Evolutionary conservation across 495 filamentous ascomycete genomes (phyloP).

Genomic region (Xylaria intraflava): DNA sequence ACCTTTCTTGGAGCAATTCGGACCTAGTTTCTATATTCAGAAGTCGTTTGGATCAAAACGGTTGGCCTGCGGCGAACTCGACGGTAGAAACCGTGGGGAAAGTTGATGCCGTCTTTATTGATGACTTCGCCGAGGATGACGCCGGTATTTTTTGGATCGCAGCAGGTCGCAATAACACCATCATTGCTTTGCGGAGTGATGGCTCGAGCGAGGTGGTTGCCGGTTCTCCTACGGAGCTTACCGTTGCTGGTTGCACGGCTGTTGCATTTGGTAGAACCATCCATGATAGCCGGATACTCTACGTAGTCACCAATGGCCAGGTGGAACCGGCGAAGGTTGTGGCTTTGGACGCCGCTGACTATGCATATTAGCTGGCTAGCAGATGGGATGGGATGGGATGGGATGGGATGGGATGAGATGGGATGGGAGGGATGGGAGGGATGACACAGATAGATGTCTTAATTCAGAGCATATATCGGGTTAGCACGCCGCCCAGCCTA

Average conservation of each 20-base stretch:
- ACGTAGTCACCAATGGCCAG: slow-evolving; percentile 20
- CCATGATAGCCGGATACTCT: slow-evolving; percentile 11
- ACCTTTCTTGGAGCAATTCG: slow-evolving; percentile 42
- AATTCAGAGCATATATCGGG: too few relatives aligned
- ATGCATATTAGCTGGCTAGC: not conserved
- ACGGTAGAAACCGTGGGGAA: slow-evolving; percentile 15
- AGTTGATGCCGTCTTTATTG: slow-evolving; percentile 15
- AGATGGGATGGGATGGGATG: too few relatives aligned
- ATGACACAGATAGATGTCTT: too few relatives aligned
- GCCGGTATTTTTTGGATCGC: slow-evolving; percentile 26
- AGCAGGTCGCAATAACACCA: slow-evolving; percentile 15
- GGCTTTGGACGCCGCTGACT: slow-evolving; percentile 14
- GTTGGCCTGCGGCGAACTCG: slow-evolving; percentile 15
- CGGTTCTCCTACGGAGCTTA: slow-evolving; percentile 20
- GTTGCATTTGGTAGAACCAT: slow-evolving; percentile 24
- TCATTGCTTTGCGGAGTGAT: slow-evolving; percentile 20
- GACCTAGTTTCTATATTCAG: slow-evolving; percentile 28
- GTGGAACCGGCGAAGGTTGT: slow-evolving; percentile 23
- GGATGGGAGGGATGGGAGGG: too few relatives aligned
- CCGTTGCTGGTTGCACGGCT: slow-evolving; percentile 21
- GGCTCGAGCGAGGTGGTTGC: slow-evolving; percentile 21
- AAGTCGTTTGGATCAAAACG: slow-evolving; percentile 22
- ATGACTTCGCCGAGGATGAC: slow-evolving; percentile 33
- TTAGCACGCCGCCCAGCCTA: too few relatives aligned
- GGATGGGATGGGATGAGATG: too few relatives aligned